These are phyloP conservation scores for Tylopilus sp. DNA, from an alignment of 1,284 basidiomycete species.

Conservation along the genomic window DNA sequence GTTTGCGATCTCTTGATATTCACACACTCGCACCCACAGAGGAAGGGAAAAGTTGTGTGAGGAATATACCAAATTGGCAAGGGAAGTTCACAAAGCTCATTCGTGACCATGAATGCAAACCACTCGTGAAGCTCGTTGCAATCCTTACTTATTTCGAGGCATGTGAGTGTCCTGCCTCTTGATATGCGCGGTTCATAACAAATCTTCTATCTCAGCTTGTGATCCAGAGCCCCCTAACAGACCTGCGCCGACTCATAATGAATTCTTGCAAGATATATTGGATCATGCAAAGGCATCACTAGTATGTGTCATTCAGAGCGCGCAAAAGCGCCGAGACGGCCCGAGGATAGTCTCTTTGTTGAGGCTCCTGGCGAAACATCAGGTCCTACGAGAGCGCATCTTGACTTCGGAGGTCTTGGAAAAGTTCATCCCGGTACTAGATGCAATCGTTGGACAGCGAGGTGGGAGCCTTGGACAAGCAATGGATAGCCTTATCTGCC, in stretches of 20 bases:
- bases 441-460: conserved; percentile 13
- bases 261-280: conserved; percentile 9
- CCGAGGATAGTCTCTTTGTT: conserved; percentile 37
- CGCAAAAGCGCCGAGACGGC: conserved; percentile 23
- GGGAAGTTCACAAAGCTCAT: conserved; percentile 23
- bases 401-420: conserved; percentile 29
- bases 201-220: conserved; percentile 17
- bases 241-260: neutral
- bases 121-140: conserved; percentile 31
- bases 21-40: conserved; percentile 12
- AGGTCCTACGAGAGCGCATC: conserved; percentile 21
- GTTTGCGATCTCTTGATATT: neutral
- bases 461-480: conserved; percentile 24
- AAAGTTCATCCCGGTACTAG: conserved; percentile 24
- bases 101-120: neutral
- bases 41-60: conserved; percentile 36
- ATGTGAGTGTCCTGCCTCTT: conserved; percentile 19
- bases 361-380: conserved; percentile 28
- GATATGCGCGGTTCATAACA: no score
- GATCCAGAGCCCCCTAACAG: conserved; percentile 1
- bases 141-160: conserved; percentile 39
- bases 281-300: conserved; percentile 19
- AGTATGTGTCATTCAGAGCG: conserved; percentile 19
- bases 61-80: conserved; percentile 23
- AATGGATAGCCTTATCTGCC: conserved; percentile 34